These are phyloP conservation scores for Cenococcum geophilum DNA, from an alignment of 495 filamentous ascomycete genomes.

Conservation along the genomic window DNA sequence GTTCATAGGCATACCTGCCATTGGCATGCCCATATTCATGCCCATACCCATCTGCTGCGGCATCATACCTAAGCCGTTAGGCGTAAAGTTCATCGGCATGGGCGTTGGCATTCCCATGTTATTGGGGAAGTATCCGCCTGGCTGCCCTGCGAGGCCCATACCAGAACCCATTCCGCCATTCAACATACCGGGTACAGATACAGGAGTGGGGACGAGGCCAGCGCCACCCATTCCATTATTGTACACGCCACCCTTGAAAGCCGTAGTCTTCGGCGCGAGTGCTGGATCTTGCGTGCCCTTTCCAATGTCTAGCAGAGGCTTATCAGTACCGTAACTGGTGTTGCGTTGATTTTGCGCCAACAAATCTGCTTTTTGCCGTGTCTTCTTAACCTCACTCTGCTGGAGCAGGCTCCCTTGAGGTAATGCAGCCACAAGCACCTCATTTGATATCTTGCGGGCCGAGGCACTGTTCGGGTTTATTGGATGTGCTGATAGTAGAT, in stretches of 20 bases:
- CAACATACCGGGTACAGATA: neutral
- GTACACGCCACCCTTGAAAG: constrained; percentile 48
- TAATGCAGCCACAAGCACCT: constrained; percentile 15
- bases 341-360: constrained; percentile 25
- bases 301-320: constrained; percentile 25
- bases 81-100: constrained; percentile 8
- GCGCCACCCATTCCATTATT: constrained; percentile 47
- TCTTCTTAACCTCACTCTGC: constrained; percentile 26
- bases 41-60: constrained; percentile 30
- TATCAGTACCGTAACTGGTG: constrained; percentile 26
- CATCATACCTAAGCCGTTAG: constrained; percentile 18
- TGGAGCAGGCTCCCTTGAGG: constrained; percentile 33
- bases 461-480: constrained; percentile 34
- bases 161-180: constrained; percentile 1
- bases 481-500: constrained; percentile 58
- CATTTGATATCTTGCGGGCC: constrained; percentile 24
- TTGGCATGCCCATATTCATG: constrained; percentile 30
- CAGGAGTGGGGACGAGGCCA: neutral
- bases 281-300: constrained; percentile 31
- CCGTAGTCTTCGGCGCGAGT: constrained; percentile 33
- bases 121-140: constrained; percentile 3
- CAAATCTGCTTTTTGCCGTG: constrained; percentile 23
- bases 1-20: constrained; percentile 21
- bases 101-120: constrained; percentile 19
- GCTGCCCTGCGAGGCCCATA: neutral